These are phyloP conservation scores for Cercospora sp. DNA, from an alignment of 2,329 filamentous ascomycete species.

Conservation along the genomic window DNA sequence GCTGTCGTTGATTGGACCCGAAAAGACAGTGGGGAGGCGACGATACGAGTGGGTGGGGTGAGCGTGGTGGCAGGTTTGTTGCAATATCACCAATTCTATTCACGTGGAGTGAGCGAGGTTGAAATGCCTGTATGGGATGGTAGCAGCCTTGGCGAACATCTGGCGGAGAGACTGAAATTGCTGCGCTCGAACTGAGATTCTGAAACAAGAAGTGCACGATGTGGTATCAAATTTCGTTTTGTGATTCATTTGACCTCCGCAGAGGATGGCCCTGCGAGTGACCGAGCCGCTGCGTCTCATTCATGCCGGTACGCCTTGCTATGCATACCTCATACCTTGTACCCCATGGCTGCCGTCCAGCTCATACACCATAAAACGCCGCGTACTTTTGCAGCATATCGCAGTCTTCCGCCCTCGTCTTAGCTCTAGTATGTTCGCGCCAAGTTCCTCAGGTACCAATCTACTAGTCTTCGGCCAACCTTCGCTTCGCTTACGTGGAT, in stretches of 20 bases:
- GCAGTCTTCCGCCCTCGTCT: background rate
- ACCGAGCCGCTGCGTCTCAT: slow-evolving; percentile 8
- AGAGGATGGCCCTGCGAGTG: background rate
- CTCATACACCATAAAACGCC: slow-evolving; percentile 22
- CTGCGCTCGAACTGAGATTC: too few species aligned
- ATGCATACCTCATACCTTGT: slow-evolving; percentile 15
- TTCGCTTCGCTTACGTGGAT: slow-evolving; percentile 99
- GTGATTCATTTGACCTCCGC: background rate
- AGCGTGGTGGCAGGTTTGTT: too few species aligned
- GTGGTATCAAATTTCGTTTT: background rate
- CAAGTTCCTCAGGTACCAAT: slow-evolving; percentile 98
- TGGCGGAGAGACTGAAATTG: too few species aligned
- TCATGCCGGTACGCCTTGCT: slow-evolving; percentile 20
- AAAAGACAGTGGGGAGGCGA: too few species aligned
- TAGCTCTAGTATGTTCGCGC: slow-evolving; percentile 78
- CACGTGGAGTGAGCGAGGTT: too few species aligned
- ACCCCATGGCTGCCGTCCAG: slow-evolving; percentile 8
- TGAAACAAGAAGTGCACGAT: too few species aligned
- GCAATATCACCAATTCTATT: too few species aligned
- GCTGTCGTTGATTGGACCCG: too few species aligned
- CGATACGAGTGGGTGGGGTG: too few species aligned
- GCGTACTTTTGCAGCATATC: slow-evolving; percentile 12
- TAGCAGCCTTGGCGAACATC: too few species aligned
- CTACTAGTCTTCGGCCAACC: slow-evolving; percentile 93
- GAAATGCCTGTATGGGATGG: too few species aligned